These are phyloP conservation scores for Colletotrichum sidae DNA, from an alignment of 2,329 filamentous ascomycete genomes.

Conservation along the genomic window DNA sequence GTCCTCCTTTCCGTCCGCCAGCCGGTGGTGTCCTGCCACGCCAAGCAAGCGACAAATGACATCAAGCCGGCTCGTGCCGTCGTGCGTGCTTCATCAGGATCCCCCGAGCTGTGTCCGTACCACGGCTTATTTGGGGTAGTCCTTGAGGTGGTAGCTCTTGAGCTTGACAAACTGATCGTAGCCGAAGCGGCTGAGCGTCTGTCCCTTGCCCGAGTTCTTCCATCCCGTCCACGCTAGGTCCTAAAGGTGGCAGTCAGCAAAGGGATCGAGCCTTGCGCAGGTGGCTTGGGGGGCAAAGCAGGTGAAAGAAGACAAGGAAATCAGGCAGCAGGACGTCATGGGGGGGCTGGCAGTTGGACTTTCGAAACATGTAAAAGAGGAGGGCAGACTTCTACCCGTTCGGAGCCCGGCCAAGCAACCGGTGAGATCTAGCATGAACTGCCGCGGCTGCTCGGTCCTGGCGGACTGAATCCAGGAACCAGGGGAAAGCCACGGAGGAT, in stretches of 20 bases:
- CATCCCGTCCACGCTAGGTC: conserved; percentile 97
- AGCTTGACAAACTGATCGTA: conserved; percentile 97
- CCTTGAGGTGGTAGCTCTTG: conserved; percentile 95
- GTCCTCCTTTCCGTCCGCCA: neutral
- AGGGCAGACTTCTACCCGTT: neutral
- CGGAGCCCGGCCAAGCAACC: neutral
- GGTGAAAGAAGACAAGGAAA: conserved; percentile 15
- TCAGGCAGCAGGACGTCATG: neutral
- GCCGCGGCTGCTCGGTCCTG: neutral
- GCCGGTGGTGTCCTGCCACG: conserved; percentile 15
- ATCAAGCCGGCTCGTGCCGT: conserved; percentile 1
- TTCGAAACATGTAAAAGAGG: conserved; percentile 6
- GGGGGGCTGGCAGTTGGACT: neutral
- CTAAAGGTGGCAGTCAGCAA: conserved; percentile 54
- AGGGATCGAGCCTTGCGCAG: conserved; percentile 35
- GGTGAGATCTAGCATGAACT: neutral
- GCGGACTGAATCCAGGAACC: neutral
- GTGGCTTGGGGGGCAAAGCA: conserved; percentile 38
- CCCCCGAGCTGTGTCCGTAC: neutral
- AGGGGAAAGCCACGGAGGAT: conserved; percentile 9
- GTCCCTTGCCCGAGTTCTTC: conserved; percentile 96
- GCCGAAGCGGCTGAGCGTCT: conserved; percentile 88
- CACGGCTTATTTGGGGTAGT: conserved; percentile 71
- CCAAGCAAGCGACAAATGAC: neutral
- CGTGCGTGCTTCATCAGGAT: neutral